Percentiles rank a stretch among this genome's conserved stretches.
Evolutionary conservation across 371 early-diverging fungal species (phyloP).

Genomic region (Mortierella sp.): DNA sequence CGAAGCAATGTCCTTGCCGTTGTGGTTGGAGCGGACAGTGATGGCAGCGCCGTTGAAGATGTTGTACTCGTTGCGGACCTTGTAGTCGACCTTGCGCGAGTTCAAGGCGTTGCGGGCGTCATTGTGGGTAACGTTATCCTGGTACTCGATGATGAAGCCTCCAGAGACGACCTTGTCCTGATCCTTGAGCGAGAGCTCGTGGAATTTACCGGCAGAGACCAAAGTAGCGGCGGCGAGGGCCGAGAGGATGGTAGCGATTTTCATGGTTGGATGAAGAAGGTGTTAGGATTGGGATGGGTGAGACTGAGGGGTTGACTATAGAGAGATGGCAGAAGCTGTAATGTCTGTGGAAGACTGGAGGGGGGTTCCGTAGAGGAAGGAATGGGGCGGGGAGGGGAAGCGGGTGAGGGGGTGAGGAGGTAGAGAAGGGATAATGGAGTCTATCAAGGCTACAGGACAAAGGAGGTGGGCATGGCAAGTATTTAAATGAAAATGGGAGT

Average conservation of each 20-base stretch:
- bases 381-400: constrained; percentile 16
- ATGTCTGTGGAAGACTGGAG: constrained; percentile 30
- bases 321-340: not conserved
- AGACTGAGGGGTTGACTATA: not conserved
- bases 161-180: constrained; percentile 4
- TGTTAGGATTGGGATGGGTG: not conserved
- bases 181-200: constrained; percentile 1
- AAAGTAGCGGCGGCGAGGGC: constrained; percentile 28
- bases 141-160: constrained; percentile 40
- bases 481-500: not conserved
- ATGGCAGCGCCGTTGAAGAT: constrained; percentile 47
- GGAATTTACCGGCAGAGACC: constrained; percentile 38
- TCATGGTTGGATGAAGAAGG: constrained; percentile 13
- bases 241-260: constrained; percentile 32
- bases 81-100: constrained; percentile 22
- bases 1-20: constrained; percentile 33
- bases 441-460: constrained; percentile 17
- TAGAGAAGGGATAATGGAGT: constrained; percentile 2
- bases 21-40: constrained; percentile 30
- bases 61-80: constrained; percentile 30
- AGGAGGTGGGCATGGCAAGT: no score
- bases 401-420: constrained; percentile 3
- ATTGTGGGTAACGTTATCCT: constrained; percentile 11
- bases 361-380: constrained; percentile 22
- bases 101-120: constrained; percentile 13